A percentile compares a stretch with the other conserved stretches of the same genome.
Conservation (phyloP, 768 basidiomycete genomes). For the Suillus brevipes region DNA sequence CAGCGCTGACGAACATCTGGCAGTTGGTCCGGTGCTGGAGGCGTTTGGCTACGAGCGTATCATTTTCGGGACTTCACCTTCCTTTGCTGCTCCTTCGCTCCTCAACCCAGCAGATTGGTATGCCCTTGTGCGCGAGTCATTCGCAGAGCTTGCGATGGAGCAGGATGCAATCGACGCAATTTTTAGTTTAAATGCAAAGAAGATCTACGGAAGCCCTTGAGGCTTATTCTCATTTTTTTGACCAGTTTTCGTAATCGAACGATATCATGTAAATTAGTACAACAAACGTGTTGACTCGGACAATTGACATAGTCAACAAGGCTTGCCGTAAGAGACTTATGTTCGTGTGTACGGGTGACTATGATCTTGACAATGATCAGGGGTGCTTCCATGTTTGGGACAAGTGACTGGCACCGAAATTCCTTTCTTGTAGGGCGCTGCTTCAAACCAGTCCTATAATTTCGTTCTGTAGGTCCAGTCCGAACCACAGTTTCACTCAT, state of each 20-base stretch:
- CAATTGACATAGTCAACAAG: not conserved
- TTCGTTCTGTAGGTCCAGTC: not conserved
- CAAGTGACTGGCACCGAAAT: not conserved
- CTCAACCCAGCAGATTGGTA: conserved; percentile 74
- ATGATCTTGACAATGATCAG: not conserved
- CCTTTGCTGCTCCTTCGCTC: conserved; percentile 45
- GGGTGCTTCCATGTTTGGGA: not conserved
- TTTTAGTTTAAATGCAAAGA: conserved; percentile 54
- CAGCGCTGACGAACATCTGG: not conserved
- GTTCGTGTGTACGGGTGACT: too few relatives aligned
- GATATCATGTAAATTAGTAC: not conserved
- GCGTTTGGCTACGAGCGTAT: conserved; percentile 85
- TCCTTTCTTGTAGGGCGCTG: not conserved
- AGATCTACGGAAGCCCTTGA: conserved; percentile 35
- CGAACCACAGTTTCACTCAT: not conserved
- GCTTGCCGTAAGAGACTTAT: not conserved
- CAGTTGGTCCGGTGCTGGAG: conserved; percentile 81
- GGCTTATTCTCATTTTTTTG: not conserved
- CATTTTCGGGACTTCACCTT: conserved; percentile 77
- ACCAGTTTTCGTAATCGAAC: not conserved
- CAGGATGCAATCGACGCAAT: conserved; percentile 76
- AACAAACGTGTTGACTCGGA: not conserved
- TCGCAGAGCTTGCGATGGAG: conserved; percentile 78
- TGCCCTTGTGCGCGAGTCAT: conserved; percentile 73
- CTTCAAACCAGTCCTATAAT: not conserved